A percentile compares a stretch with the other conserved stretches of the same genome.
Evolutionary conservation across 257 asterid genomes (phyloP).

Genomic region (Capsicum chinense): DNA sequence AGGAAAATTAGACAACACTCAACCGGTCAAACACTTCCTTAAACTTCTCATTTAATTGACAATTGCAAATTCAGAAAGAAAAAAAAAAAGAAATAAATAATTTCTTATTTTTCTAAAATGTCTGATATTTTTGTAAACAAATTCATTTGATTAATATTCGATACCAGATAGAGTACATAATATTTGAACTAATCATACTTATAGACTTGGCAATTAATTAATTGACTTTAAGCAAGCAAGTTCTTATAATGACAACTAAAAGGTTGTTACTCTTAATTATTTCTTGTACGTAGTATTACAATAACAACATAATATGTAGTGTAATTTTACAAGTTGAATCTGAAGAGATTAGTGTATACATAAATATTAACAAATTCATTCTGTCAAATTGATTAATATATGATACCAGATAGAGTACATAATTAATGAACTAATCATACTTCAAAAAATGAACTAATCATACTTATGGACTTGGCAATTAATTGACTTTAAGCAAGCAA

Average conservation of each 20-base stretch:
- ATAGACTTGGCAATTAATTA: neutral
- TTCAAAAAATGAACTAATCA: neutral
- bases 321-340: neutral
- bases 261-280: neutral
- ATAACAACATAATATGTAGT: neutral
- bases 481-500: neutral
- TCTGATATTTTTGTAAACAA: neutral
- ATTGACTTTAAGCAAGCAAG: neutral
- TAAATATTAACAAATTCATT: neutral
- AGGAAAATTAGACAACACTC: no score
- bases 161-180: neutral
- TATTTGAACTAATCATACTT: neutral
- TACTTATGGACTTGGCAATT: conserved; percentile 10
- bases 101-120: neutral
- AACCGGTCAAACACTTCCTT: neutral
- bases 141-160: neutral
- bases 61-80: no score
- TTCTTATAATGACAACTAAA: neutral
- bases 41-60: neutral
- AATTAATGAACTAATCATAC: neutral
- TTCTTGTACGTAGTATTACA: neutral
- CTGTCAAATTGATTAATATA: neutral
- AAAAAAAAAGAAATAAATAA: neutral
- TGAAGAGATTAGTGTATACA: no score
- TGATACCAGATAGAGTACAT: neutral